Evolutionary conservation across 345 rosid genomes (phyloP).

Genomic region (Syzygium aromaticum): DNA sequence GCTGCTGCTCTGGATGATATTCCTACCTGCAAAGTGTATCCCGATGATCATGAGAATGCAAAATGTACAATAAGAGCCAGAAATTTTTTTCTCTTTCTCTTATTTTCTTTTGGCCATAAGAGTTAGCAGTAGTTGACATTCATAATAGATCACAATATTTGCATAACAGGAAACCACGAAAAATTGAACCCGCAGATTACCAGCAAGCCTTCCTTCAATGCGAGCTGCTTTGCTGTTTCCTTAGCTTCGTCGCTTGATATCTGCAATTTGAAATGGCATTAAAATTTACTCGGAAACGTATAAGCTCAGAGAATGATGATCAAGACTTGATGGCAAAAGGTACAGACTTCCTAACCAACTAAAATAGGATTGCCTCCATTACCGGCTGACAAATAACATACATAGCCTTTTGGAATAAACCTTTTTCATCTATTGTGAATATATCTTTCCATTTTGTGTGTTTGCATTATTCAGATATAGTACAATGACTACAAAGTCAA

Average conservation of each 20-base stretch:
- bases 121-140: neutral
- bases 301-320: neutral
- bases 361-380: neutral
- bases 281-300: neutral
- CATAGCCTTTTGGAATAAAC: neutral
- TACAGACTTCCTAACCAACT: neutral
- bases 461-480: neutral
- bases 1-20: conserved; percentile 66
- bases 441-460: neutral
- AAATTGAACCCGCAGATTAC: conserved; percentile 6
- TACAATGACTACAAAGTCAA: neutral
- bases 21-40: conserved; percentile 37
- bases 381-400: neutral
- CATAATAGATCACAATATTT: neutral
- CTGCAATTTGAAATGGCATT: conserved; percentile 11
- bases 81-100: neutral
- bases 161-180: neutral
- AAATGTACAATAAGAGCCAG: neutral
- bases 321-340: neutral
- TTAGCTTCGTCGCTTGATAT: conserved; percentile 49
- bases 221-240: conserved; percentile 46
- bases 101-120: neutral
- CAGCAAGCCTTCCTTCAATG: conserved; percentile 53
- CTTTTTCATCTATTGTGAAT: neutral
- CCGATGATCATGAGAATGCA: neutral